A percentile compares a stretch with the other conserved stretches of the same genome.
phyloP scores from a whole-genome alignment of 2,329 filamentous ascomycete genomes.

The Meredithiella fracta region DNA sequence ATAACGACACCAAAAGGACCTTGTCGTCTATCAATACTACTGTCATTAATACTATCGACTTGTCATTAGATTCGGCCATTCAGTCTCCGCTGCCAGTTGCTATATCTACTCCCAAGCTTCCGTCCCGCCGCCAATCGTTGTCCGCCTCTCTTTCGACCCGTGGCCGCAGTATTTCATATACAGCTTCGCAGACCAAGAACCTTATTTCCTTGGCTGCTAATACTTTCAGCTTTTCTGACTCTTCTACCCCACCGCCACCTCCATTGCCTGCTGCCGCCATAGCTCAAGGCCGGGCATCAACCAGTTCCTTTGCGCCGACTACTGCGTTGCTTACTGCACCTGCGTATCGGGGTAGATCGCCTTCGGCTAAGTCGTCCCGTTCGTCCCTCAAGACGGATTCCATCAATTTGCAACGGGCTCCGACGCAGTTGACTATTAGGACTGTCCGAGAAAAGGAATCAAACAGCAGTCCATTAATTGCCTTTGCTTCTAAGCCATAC shows the following conservation, averaged over 20 bases:
- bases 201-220: slow-evolving; percentile 6
- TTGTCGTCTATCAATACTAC: neutral
- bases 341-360: slow-evolving; percentile 2
- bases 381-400: slow-evolving; percentile 10
- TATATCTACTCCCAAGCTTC: slow-evolving; percentile 4
- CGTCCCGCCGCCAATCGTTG: slow-evolving; percentile 13
- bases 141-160: slow-evolving; percentile 8
- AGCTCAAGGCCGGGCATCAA: neutral
- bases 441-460: neutral
- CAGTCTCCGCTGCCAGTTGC: slow-evolving; percentile 7
- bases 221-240: slow-evolving; percentile 5
- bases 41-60: neutral
- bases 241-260: neutral
- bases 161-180: slow-evolving; percentile 12
- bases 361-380: slow-evolving; percentile 8
- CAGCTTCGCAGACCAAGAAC: slow-evolving; percentile 12
- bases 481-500: slow-evolving; percentile 29
- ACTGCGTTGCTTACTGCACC: slow-evolving; percentile 6
- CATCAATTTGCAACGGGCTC: neutral
- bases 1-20: neutral
- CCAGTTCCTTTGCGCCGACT: slow-evolving; percentile 3
- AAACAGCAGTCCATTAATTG: neutral
- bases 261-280: neutral
- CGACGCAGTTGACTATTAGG: neutral
- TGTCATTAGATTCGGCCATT: slow-evolving; percentile 4